These are phyloP conservation scores for Aegilops longissima DNA, from an alignment of 176 grass and related monocot species.

Conservation along the genomic window DNA sequence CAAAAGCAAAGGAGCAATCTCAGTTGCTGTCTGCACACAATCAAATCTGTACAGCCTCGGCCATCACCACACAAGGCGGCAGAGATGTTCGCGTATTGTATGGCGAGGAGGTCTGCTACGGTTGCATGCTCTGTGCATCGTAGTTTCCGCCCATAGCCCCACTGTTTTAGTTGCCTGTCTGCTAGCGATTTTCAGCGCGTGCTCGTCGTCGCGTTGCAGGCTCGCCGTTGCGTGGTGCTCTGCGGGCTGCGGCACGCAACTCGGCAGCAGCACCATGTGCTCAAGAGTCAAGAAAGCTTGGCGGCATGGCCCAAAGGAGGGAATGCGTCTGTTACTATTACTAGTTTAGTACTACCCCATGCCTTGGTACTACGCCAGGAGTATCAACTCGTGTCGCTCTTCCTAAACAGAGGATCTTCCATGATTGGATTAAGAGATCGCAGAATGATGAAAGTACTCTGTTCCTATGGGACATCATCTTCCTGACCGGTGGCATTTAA, in stretches of 20 bases:
- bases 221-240: neutral
- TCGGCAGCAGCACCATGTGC: no score
- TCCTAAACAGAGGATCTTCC: conserved; percentile 1
- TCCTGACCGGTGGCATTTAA: neutral
- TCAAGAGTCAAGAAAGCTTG: neutral
- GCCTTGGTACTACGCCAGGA: neutral
- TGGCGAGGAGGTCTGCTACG: neutral
- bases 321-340: neutral
- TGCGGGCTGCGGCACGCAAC: no score
- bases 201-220: conserved; percentile 14
- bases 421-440: conserved; percentile 10
- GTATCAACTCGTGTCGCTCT: conserved; percentile 10
- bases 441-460: neutral
- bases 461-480: neutral
- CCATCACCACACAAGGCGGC: neutral
- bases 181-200: conserved; percentile 22
- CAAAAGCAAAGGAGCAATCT: neutral
- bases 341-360: no score
- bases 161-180: neutral
- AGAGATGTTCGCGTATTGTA: neutral
- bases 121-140: neutral
- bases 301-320: neutral
- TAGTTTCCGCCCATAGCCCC: neutral
- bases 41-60: neutral
- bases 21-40: neutral